phyloP scores from a whole-genome alignment of 2,329 filamentous ascomycete genomes.

The Fusarium verticillioides region DNA sequence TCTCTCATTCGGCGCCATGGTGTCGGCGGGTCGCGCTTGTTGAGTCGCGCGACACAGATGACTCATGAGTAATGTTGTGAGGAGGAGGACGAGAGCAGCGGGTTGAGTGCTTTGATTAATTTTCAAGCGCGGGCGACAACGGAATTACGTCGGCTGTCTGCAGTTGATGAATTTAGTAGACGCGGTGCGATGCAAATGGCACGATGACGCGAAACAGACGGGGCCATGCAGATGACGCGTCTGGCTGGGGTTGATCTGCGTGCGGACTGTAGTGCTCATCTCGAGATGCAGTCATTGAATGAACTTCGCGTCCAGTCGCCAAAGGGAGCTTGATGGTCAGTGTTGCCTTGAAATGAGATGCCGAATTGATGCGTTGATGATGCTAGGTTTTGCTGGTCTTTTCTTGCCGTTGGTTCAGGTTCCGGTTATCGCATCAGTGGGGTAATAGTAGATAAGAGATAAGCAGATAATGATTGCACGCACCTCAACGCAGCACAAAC shows the following conservation, averaged over 20 bases:
- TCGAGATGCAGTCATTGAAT: not conserved
- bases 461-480: not conserved
- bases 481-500: not conserved
- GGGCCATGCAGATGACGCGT: not conserved
- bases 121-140: not conserved
- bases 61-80: not conserved
- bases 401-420: not conserved
- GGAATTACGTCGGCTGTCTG: not conserved
- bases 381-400: not conserved
- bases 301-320: not conserved
- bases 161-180: not conserved
- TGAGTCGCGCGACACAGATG: not conserved
- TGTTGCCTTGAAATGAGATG: not conserved
- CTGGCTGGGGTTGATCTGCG: not conserved
- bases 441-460: not conserved
- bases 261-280: not conserved
- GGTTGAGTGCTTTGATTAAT: accelerated
- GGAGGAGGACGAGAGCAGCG: not conserved
- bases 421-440: not conserved
- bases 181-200: not conserved
- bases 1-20: not conserved
- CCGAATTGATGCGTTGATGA: not conserved
- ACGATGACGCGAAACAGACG: not conserved
- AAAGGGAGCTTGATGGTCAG: not conserved
- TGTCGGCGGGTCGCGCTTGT: no score